phyloP scores from a whole-genome alignment of 495 filamentous ascomycete species.

The Astrocystis sublimbata region DNA sequence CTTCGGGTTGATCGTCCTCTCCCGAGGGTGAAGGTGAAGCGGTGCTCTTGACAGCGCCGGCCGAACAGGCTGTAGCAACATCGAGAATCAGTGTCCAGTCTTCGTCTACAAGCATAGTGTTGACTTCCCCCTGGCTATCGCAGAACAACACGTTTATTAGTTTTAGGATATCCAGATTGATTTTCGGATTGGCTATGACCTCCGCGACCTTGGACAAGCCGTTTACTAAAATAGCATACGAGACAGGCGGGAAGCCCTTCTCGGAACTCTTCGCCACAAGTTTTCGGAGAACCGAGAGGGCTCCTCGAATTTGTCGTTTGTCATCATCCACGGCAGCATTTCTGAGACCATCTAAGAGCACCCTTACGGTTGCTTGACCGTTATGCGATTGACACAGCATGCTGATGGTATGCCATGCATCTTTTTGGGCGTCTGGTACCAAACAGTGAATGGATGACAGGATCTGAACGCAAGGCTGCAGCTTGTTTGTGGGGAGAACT shows the following conservation, averaged over 20 bases:
- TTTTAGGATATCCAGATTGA: conserved; percentile 57
- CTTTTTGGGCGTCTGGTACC: conserved; percentile 65
- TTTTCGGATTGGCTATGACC: conserved; percentile 52
- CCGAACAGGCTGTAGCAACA: conserved; percentile 45
- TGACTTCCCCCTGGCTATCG: conserved; percentile 41
- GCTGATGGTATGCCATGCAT: conserved; percentile 72
- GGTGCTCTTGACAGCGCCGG: conserved; percentile 42
- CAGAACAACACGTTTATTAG: conserved; percentile 53
- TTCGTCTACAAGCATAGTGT: conserved; percentile 50
- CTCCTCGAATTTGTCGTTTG: conserved; percentile 62
- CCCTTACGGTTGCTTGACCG: conserved; percentile 66
- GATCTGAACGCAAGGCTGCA: conserved; percentile 71
- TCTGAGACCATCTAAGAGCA: conserved; percentile 63
- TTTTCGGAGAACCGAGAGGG: conserved; percentile 68
- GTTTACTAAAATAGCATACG: conserved; percentile 57
- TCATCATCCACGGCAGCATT: conserved; percentile 48
- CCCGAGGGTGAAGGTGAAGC: conserved; percentile 17
- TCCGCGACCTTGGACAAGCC: conserved; percentile 61
- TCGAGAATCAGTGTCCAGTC: conserved; percentile 55
- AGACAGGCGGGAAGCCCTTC: conserved; percentile 63
- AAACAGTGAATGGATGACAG: conserved; percentile 81
- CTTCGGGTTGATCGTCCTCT: conserved; percentile 33
- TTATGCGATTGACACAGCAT: conserved; percentile 80
- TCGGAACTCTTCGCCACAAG: conserved; percentile 58
- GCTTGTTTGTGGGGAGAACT: conserved; percentile 66